phyloP scores from a whole-genome alignment of 208 protist species.

The Trypanosoma brucei region DNA sequence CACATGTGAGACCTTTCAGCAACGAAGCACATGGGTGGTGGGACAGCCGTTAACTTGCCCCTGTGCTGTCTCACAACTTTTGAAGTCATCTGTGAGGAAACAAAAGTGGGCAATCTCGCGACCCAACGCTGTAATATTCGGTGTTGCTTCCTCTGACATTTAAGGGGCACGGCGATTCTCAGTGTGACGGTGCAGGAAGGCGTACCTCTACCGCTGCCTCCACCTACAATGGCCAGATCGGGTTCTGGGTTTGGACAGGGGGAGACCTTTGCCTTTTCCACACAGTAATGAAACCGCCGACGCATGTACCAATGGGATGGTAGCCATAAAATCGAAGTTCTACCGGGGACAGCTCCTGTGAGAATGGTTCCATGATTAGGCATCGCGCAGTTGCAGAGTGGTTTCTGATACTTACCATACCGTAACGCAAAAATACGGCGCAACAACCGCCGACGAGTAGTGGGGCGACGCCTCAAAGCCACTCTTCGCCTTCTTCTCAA shows the following conservation, averaged over 20 bases:
- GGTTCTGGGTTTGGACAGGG: slow-evolving; percentile 6
- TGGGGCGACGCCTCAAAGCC: slow-evolving; percentile 30
- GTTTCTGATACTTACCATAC: slow-evolving; percentile 17
- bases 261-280: slow-evolving; percentile 6
- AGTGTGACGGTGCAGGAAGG: slow-evolving; percentile 5
- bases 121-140: slow-evolving; percentile 66
- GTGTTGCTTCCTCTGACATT: slow-evolving; percentile 41
- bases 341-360: not conserved
- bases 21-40: slow-evolving; percentile 17
- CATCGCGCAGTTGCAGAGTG: slow-evolving; percentile 29
- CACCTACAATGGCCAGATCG: slow-evolving; percentile 1
- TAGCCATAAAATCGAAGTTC: slow-evolving; percentile 33
- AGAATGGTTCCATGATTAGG: not conserved
- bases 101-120: slow-evolving; percentile 2
- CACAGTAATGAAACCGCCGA: slow-evolving; percentile 36
- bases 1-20: slow-evolving; percentile 19
- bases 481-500: slow-evolving; percentile 42
- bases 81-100: not conserved
- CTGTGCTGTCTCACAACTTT: not conserved
- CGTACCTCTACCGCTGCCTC: not conserved
- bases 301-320: slow-evolving; percentile 46
- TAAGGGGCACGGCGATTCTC: slow-evolving; percentile 20
- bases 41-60: slow-evolving; percentile 14
- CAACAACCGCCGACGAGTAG: slow-evolving; percentile 14
- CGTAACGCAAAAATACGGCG: slow-evolving; percentile 23